Percentiles rank a stretch among this genome's conserved stretches.
phyloP scores from a whole-genome alignment of 305 asterid genomes.

The Fraxinus sp. region DNA sequence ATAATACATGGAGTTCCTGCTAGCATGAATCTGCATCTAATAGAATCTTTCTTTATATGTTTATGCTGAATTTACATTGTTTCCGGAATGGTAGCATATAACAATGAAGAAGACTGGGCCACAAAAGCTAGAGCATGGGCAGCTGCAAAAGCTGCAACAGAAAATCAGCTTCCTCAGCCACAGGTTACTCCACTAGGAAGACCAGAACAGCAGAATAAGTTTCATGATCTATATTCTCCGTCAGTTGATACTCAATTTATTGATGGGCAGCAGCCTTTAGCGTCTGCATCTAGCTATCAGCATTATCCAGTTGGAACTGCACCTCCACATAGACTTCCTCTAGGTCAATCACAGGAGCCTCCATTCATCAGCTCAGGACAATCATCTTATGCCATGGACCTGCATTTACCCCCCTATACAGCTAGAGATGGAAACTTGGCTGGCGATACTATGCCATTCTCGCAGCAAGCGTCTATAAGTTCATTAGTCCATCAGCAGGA shows the following conservation, averaged over 20 bases:
- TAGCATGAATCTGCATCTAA: not conserved
- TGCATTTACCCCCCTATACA: constrained; percentile 41
- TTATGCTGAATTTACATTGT: constrained; percentile 8
- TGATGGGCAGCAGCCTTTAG: constrained; percentile 37
- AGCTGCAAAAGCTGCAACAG: constrained; percentile 68
- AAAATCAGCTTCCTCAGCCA: constrained; percentile 56
- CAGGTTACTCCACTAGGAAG: constrained; percentile 50
- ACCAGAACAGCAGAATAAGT: constrained; percentile 57
- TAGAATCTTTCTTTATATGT: constrained; percentile 6
- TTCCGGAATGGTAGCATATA: constrained; percentile 48
- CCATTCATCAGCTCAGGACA: constrained; percentile 48
- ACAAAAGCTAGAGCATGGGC: constrained; percentile 99
- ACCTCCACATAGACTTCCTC: constrained; percentile 35
- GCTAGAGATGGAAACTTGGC: constrained; percentile 54
- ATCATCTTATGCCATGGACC: constrained; percentile 44
- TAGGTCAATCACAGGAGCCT: constrained; percentile 47
- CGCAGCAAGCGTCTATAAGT: constrained; percentile 57
- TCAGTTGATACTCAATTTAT: constrained; percentile 46
- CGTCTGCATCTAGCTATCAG: constrained; percentile 53
- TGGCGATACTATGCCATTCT: constrained; percentile 50
- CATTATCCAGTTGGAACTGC: constrained; percentile 46
- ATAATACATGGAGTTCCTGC: constrained; percentile 19
- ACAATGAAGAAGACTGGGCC: constrained; percentile 90
- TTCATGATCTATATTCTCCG: constrained; percentile 52
- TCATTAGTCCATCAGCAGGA: constrained; percentile 93